phyloP scores from a whole-genome alignment of 2,329 filamentous ascomycete species.

The Phoma sp. region DNA sequence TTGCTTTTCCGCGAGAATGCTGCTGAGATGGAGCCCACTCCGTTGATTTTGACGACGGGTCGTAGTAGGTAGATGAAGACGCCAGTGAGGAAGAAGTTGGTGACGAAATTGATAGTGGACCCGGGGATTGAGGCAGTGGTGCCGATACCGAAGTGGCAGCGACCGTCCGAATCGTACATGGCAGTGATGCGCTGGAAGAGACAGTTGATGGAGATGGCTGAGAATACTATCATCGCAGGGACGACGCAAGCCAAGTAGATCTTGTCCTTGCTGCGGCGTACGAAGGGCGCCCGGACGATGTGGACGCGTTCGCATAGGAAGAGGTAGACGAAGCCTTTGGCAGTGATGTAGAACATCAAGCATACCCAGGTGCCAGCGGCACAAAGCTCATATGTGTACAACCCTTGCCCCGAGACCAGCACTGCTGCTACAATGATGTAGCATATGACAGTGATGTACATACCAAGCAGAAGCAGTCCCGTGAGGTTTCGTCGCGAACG shows the following conservation, averaged over 20 bases:
- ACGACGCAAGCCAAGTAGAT: conserved; percentile 40
- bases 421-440: conserved; percentile 29
- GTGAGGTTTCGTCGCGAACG: conserved; percentile 23
- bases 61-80: conserved; percentile 46
- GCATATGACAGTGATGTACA: conserved; percentile 25
- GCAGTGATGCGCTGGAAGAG: conserved; percentile 39
- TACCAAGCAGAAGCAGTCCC: conserved; percentile 20
- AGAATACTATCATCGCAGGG: conserved; percentile 29
- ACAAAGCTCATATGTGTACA: conserved; percentile 35
- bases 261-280: conserved; percentile 38
- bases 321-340: conserved; percentile 44
- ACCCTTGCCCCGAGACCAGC: conserved; percentile 36
- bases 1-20: conserved; percentile 4
- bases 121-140: conserved; percentile 42
- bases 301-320: conserved; percentile 51
- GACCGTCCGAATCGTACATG: conserved; percentile 32
- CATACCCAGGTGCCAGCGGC: conserved; percentile 45
- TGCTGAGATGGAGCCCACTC: conserved; percentile 1
- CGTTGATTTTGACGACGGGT: conserved; percentile 24
- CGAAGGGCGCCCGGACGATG: conserved; percentile 40
- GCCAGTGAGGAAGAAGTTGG: conserved; percentile 43
- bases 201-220: conserved; percentile 29
- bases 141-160: conserved; percentile 47
- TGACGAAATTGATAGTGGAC: conserved; percentile 42
- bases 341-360: conserved; percentile 44